These are phyloP conservation scores for Coemansia sp. DNA, from an alignment of 192 early-diverging fungal genomes.

Conservation along the genomic window DNA sequence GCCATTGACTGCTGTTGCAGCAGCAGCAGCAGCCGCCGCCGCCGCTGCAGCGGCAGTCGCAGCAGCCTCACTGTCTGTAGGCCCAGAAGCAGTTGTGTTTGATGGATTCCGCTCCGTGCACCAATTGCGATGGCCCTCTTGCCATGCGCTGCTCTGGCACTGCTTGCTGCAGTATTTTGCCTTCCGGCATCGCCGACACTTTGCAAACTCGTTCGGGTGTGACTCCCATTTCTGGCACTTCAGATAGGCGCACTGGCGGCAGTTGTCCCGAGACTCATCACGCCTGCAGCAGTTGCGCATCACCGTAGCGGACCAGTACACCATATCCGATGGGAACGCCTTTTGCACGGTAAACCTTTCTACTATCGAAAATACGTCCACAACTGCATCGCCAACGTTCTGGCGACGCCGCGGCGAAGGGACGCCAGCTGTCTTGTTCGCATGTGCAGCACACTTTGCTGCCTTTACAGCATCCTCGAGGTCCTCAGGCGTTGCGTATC, in stretches of 20 bases:
- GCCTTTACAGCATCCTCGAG: conserved; percentile 35
- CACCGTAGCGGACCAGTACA: conserved; percentile 74
- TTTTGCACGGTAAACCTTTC: conserved; percentile 73
- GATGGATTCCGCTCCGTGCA: conserved; percentile 63
- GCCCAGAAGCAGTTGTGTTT: conserved; percentile 9
- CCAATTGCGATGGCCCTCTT: conserved; percentile 80
- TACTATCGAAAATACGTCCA: conserved; percentile 78
- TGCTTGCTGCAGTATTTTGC: conserved; percentile 85
- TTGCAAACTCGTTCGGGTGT: conserved; percentile 77
- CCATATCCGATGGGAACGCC: conserved; percentile 62
- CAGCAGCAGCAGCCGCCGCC: conserved; percentile 41
- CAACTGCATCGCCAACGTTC: conserved; percentile 17
- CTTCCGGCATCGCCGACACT: conserved; percentile 85
- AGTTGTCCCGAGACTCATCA: conserved; percentile 69
- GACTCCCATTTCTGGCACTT: conserved; percentile 78
- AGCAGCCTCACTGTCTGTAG: conserved; percentile 23
- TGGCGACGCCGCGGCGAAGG: conserved; percentile 33
- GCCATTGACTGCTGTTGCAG: conserved; percentile 23
- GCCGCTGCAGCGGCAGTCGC: conserved; percentile 26
- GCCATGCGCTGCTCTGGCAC: conserved; percentile 78
- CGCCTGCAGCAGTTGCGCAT: conserved; percentile 83
- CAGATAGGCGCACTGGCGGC: conserved; percentile 79
- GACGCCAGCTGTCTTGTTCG: conserved; percentile 31
- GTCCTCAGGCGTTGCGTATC: conserved; percentile 30
- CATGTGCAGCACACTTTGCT: conserved; percentile 30